Base-by-base conservation (phyloP, 2,329 filamentous ascomycete species). In the Scopulariopsis brevicaulis region DNA sequence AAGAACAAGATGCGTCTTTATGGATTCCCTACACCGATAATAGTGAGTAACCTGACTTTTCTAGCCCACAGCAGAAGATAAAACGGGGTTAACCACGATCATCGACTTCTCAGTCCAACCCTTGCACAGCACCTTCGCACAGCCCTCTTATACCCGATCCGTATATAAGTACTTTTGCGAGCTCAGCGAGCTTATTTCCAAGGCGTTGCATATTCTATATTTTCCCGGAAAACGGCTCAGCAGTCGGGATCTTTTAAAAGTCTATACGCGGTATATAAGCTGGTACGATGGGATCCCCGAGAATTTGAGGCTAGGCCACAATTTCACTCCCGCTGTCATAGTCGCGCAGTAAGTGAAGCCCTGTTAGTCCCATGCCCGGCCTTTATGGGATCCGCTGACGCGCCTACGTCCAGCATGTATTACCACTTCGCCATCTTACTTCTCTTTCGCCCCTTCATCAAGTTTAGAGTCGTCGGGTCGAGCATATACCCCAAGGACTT, bases 371-470 rank as follows among this genome's bases (percentile, higher is more conserved):
- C 34, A 58, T 55, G 55, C 63, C 64, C 56, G 12, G 34, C 34
- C 34, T 35, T 12, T 12, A 35, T 35, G 34, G 34, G 34, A 35
- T 35, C 34, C 34, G 59, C 43, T 15, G 48, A 63, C 53, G 4
- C 15, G 37, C 18, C 54, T 12, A 4, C 14, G 6, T 40, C 37
- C 59, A 85, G 83, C 67, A 85, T 88, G 84, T 83, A 87, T 62
- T 87, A 87, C 65, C 80, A 88, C 64, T 85, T 84, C 61, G 80
- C 83, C 34, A 84, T 86, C 15, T 69, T 87, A 0, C 78, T 89
- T 20, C 77, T 91, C 1, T 90, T 90, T 66, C 78, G 87, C 8
- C 87, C 87, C 0, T 76, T 90, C 43, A 84, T 89, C 65, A 88
- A 82, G 61, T 65, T 84, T 10, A 74, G 75, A 11, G 82, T 88